Base-by-base conservation (phyloP, 805 yeast species). In the Cyberlindnera maclurae region DNA sequence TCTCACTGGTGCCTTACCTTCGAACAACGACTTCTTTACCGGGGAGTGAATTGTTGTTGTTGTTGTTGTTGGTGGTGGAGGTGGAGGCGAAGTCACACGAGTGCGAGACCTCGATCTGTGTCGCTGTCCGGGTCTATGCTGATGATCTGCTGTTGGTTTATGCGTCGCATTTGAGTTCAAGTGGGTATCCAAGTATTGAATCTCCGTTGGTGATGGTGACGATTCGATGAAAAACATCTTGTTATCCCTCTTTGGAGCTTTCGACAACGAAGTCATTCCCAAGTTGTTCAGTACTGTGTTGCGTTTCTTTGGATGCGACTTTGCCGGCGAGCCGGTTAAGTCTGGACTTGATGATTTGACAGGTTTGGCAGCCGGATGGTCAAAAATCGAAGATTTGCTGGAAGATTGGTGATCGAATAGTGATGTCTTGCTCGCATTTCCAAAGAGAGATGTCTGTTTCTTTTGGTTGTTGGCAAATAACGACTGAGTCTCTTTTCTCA, bases 221-320 rank as follows among this genome's bases (percentile, higher is more conserved):
- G 55, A 48, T 38, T 56, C 60, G 34, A 56, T 56, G 38, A 56
- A 56, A 37, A 56, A 56, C 60, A 56, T 56, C 27, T 49, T 54
- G 34, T 48, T 52, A 10, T 49, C 50, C 34, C 42, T 52, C 0
- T 40, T 36, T 9, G 26, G n/a, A 17, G 38, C 32, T 15, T 20
- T 40, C 11, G 45, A 27, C 16, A 38, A 29, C 29, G 49, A 31
- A 12, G 59, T 54, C 60, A 55, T 54, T 9, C 56, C 56, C 4
- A 54, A 38, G 34, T 49, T 55, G 15, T 47, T 52, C 38, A 54
- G 34, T 8, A 52, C 54, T 29, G 42, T 51, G 12, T 44, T 44
- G 44, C 59, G 50, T 38, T 51, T 43, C 36, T 40, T 44, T 15
- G 31, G 36, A 26, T 15, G 41, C 12, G 28, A 33, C 30, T 26